Evolutionary conservation across 331 rosid genomes (phyloP), one percentile per base, ranked within the genome.

Genomic region (Acacia concinna): DNA sequence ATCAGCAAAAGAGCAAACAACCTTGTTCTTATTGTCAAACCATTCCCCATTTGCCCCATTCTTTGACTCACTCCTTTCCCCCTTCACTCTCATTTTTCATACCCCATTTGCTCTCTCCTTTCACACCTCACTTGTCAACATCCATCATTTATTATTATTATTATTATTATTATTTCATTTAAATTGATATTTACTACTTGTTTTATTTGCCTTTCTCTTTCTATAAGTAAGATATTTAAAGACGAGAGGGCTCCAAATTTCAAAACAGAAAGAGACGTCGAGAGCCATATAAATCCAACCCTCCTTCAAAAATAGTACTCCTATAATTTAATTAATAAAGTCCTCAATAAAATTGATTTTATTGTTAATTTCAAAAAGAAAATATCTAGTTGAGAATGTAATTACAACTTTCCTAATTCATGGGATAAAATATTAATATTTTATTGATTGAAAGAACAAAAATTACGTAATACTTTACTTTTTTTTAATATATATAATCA

Each of bases 41-140:
- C 37, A 30, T 59, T 43, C 59, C 71, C 38, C 52, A 34, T 75
- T 84, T 80, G 34, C 82, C 47, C 41, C 51, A 17, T 68, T 81
- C 62, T 49, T 49, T 5, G 41, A 49, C 56, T 49, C 2, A 5
- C 23, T 49, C n/a, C 10, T 1, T 5, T 49, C 23, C 56, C 9
- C 56, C 9, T 7, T 49, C 8, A 49, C 13, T 46, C 6, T 46
- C 8, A 18, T 6, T 49, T 47, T 49, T 49, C 23, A 5, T 7
- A 9, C 23, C 23, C 52, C 0, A 49, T 18, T 47, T 47, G 1
- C 18, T 0, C 9, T 44, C 49, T 9, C 25, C 13, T 49, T 49
- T 49, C 56, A 49, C 52, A 7, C 8, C 1, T 37, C 6, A 37
- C 41, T 7, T 7, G n/a, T 12, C 52, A 0, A 46, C 20, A 20